Conservation (phyloP, 2,329 filamentous ascomycete genomes). For the Diaporthe sp. region DNA sequence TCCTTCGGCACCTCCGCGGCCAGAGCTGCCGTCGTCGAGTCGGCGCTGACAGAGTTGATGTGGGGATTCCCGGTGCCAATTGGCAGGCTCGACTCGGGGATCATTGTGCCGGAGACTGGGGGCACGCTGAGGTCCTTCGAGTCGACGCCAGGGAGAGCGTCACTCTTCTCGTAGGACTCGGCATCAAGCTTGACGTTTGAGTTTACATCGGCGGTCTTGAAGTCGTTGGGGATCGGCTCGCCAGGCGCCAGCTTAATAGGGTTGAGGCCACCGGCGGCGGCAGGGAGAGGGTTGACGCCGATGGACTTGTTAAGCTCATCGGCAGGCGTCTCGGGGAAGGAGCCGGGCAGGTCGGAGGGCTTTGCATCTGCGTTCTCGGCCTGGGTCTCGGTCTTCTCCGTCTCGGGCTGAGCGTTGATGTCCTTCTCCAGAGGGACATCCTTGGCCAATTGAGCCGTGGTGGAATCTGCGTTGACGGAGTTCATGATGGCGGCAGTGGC, state of each 20-base stretch:
- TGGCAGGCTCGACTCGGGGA: slow-evolving; percentile 87
- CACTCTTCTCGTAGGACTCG: slow-evolving; percentile 88
- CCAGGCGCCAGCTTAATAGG: slow-evolving; percentile 85
- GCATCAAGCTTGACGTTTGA: slow-evolving; percentile 83
- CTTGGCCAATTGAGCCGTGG: slow-evolving; percentile 77
- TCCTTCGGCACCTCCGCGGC: slow-evolving; percentile 77
- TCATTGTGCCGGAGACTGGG: slow-evolving; percentile 73
- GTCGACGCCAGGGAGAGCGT: slow-evolving; percentile 69
- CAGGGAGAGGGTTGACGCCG: slow-evolving; percentile 73
- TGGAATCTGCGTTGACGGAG: slow-evolving; percentile 77
- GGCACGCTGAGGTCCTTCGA: slow-evolving; percentile 60
- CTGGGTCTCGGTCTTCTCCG: slow-evolving; percentile 45
- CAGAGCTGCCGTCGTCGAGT: slow-evolving; percentile 77
- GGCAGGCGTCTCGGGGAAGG: slow-evolving; percentile 80
- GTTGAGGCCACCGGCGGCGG: slow-evolving; percentile 77
- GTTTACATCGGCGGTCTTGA: slow-evolving; percentile 78
- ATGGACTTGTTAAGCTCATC: slow-evolving; percentile 66
- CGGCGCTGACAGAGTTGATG: slow-evolving; percentile 67
- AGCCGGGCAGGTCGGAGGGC: slow-evolving; percentile 67
- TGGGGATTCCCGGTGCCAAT: slow-evolving; percentile 64
- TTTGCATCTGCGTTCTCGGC: slow-evolving; percentile 46
- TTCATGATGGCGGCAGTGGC: slow-evolving; percentile 69
- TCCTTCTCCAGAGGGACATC: slow-evolving; percentile 72
- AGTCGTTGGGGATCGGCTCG: slow-evolving; percentile 81
- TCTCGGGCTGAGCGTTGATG: slow-evolving; percentile 37